phyloP scores from a whole-genome alignment of 441 rosid species.

The Adansonia grandidieri region DNA sequence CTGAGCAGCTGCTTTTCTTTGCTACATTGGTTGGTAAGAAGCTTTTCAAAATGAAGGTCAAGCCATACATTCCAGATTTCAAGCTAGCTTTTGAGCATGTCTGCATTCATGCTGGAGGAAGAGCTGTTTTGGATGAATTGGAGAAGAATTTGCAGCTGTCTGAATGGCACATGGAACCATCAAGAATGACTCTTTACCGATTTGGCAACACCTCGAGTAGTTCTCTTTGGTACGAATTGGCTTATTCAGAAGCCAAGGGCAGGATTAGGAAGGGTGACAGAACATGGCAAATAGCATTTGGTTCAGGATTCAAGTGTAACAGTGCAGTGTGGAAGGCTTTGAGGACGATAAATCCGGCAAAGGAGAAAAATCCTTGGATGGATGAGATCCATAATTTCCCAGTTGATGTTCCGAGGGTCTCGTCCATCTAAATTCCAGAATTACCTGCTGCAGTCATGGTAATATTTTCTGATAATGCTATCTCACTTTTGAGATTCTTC shows the following conservation, averaged over 20 bases:
- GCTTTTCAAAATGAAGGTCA: constrained; percentile 43
- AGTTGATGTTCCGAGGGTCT: constrained; percentile 49
- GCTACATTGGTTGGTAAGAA: constrained; percentile 44
- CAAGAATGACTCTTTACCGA: constrained; percentile 57
- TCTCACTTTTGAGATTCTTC: not conserved
- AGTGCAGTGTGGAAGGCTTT: constrained; percentile 59
- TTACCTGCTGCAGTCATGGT: not conserved
- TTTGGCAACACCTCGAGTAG: constrained; percentile 64
- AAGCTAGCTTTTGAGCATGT: constrained; percentile 37
- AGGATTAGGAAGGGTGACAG: constrained; percentile 54
- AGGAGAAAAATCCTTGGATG: constrained; percentile 64
- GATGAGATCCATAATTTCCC: constrained; percentile 57
- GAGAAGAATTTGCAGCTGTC: constrained; percentile 52
- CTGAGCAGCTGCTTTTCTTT: constrained; percentile 46
- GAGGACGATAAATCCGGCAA: constrained; percentile 45
- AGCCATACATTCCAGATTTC: constrained; percentile 47
- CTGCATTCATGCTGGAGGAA: constrained; percentile 45
- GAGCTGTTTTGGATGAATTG: constrained; percentile 44
- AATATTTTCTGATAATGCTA: not conserved
- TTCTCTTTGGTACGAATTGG: constrained; percentile 48
- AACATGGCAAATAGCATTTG: constrained; percentile 48
- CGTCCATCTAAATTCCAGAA: constrained; percentile 36
- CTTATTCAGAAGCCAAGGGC: constrained; percentile 45
- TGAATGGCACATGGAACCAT: constrained; percentile 64
- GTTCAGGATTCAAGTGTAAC: constrained; percentile 48